These are phyloP conservation scores for Phialemonium atrogriseum DNA, from an alignment of 2,329 filamentous ascomycete species.

Conservation along the genomic window DNA sequence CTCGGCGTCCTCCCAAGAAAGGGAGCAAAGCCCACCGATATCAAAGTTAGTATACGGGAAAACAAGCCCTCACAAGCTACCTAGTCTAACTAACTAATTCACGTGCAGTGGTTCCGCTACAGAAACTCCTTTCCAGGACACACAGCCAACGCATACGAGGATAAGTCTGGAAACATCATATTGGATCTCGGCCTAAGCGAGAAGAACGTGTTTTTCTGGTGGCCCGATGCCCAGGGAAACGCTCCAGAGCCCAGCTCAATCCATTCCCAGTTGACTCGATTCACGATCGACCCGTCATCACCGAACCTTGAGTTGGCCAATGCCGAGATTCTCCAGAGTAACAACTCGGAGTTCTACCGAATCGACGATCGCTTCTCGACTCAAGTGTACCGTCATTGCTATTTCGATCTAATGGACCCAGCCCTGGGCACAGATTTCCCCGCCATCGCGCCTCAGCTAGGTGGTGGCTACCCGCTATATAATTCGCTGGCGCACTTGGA, in stretches of 20 bases:
- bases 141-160: slow-evolving; percentile 27
- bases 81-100: no score
- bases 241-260: slow-evolving; percentile 21
- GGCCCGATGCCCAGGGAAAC: slow-evolving; percentile 24
- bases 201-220: slow-evolving; percentile 33
- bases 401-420: slow-evolving; percentile 19
- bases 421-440: slow-evolving; percentile 17
- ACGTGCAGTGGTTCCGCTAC: slow-evolving; percentile 30
- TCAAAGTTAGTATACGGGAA: no score
- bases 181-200: slow-evolving; percentile 27
- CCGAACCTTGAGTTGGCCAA: slow-evolving; percentile 13
- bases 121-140: slow-evolving; percentile 27
- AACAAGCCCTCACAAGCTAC: no score
- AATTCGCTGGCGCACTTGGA: slow-evolving; percentile 23
- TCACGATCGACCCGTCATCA: slow-evolving; percentile 21
- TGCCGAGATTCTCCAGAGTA: slow-evolving; percentile 12
- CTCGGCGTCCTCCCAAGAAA: slow-evolving; percentile 14
- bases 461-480: slow-evolving; percentile 19
- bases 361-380: slow-evolving; percentile 19
- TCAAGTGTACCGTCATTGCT: slow-evolving; percentile 12
- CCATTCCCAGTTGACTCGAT: slow-evolving; percentile 14
- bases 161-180: slow-evolving; percentile 18
- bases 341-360: slow-evolving; percentile 15
- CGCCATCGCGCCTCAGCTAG: slow-evolving; percentile 15
- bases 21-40: slow-evolving; percentile 20